phyloP scores from a whole-genome alignment of 83 land plant species.

The Thuja plicata region DNA sequence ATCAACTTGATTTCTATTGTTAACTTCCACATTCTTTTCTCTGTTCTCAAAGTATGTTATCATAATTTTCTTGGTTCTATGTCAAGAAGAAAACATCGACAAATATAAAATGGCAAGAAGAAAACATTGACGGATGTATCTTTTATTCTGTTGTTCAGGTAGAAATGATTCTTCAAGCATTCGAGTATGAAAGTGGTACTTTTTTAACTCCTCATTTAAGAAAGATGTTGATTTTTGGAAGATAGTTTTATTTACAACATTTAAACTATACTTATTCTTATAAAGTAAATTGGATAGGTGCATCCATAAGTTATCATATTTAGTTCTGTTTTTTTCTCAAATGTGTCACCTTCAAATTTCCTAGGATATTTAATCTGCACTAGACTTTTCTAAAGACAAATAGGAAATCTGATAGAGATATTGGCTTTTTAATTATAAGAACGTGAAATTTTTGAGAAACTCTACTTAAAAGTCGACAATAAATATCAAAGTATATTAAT shows the following conservation, averaged over 20 bases:
- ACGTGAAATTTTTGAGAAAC: not conserved
- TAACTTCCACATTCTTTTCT: not conserved
- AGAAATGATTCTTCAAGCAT: slow-evolving; percentile 89
- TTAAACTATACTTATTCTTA: not conserved
- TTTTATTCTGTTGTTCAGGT: slow-evolving; percentile 41
- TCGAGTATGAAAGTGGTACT: slow-evolving; percentile 82
- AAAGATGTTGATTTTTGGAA: not conserved
- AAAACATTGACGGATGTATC: not conserved
- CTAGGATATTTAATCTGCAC: not conserved
- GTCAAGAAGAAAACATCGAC: not conserved
- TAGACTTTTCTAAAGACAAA: not conserved
- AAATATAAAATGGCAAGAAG: not conserved
- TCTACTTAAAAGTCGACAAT: not conserved
- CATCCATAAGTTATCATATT: not conserved
- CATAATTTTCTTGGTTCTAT: not conserved
- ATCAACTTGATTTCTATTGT: not conserved
- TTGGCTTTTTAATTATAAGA: not conserved
- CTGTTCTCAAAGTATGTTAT: not conserved
- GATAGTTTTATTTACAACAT: not conserved
- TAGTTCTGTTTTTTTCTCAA: not conserved
- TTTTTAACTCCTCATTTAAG: slow-evolving; percentile 3
- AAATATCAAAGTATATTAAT: not conserved
- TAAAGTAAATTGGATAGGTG: not conserved
- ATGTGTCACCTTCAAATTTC: not conserved
- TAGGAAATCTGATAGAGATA: not conserved